Evolutionary conservation across 2,329 filamentous ascomycete species (phyloP), one percentile per base, ranked within the genome.

Genomic region (Stylonectria norvegica): DNA sequence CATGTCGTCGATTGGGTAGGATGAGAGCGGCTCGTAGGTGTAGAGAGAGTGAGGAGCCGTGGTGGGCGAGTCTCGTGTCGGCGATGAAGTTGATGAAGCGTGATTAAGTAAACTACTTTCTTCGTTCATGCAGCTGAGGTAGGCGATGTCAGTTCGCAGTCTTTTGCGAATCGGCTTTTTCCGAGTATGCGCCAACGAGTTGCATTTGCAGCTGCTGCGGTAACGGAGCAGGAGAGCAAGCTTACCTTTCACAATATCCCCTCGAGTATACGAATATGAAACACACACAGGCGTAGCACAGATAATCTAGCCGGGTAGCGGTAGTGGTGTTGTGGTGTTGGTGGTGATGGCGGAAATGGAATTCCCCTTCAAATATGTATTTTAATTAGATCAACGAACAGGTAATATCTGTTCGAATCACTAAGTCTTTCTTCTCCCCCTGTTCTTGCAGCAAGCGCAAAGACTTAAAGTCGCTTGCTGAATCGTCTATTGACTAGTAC

Each of bases 401-500:
- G n/a, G n/a, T 18, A 33, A 38, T 30, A 19, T 19, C 17, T 6
- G 30, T 12, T 33, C 7, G n/a, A 33, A 18, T 8, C 15, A 10
- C n/a, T 37, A 56, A 75, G 76, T 79, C 76, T 80, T 79, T 79
- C 72, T 75, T 61, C 67, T 63, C 70, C 69, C 62, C 69, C 67
- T 33, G 41, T 38, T n/a, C n/a, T 55, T 58, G 54, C 55, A 78
- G 74, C 76, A 79, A 79, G 75, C 76, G 77, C 77, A 81, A 81
- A 81, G 77, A 80, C 77, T 76, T 64, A 55, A 80, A 81, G 77
- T 81, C 77, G 76, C 77, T 65, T 75, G 76, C 75, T 63, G 66
- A 50, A 57, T 41, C 50, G 58, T 52, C 63, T 74, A 76, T 63
- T 56, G 62, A 50, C 46, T 51, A 42, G 50, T 43, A 42, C 56